Base-by-base conservation (phyloP, 2,329 filamentous ascomycete species). In the Ceratocystiopsis minuta region DNA sequence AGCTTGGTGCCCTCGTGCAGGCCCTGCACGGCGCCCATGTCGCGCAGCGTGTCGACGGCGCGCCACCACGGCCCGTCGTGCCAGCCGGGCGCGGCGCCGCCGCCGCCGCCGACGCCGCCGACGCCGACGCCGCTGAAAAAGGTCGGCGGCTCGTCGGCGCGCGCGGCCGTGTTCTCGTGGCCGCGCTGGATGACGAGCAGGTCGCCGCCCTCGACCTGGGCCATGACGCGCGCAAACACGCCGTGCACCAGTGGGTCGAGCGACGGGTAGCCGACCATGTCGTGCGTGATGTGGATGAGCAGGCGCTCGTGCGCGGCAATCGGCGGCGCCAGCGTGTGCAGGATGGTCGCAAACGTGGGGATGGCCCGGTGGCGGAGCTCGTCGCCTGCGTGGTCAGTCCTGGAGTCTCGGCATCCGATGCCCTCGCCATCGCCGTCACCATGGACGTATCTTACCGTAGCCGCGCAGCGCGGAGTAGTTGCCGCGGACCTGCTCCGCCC, bases 11-110 rank as follows among this genome's bases (percentile, higher is more conserved):
- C 90, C 58, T 93, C 88, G 13, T 78, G 69, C 0, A 90, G 61
- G 13, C 90, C 88, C 48, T 77, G 78, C 39, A 96, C 79, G 2
- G 80, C 65, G 41, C 84, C 82, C 9, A 96, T 67, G 52, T 84
- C 83, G 43, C 90, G 78, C 43, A 78, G 71, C 17, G 69, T 63
- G 55, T 70, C 73, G 39, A 63, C 67, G 58, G 77, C 77, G 50
- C 87, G 75, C 88, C 90, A 98, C 90, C 90, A 98, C 3, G 90
- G 90, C 0, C 90, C 90, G 53, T 96, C 88, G 38, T 77, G 80
- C 87, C 90, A 98, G 47, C 81, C 80, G 34, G 71, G 68, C 24
- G 66, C 63, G 16, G 64, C 65, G 40, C 76, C 72, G 18, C 28
- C 16, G 6, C 31, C 14, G 9, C 16, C 32, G 37, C 43, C 43